These are phyloP conservation scores for Aspergillus sclerotioniger DNA, from an alignment of 495 filamentous ascomycete genomes.

Conservation along the genomic window DNA sequence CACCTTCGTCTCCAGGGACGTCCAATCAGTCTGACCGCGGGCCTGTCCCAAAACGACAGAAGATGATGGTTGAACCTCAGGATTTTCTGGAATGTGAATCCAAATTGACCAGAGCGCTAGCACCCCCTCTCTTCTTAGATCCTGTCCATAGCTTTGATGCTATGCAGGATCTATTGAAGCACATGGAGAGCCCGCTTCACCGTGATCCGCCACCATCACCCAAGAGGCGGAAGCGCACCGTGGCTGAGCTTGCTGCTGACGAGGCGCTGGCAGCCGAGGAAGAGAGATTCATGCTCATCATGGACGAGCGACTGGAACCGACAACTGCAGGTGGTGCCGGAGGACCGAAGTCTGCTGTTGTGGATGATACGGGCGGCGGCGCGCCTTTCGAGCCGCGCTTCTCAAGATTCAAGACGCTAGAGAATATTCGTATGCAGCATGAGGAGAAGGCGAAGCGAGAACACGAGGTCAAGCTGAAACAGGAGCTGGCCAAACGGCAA, in stretches of 20 bases:
- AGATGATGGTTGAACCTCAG: conserved; percentile 70
- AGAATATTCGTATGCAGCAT: conserved; percentile 75
- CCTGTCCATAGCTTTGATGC: conserved; percentile 67
- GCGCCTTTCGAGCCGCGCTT: conserved; percentile 80
- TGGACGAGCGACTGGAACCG: conserved; percentile 78
- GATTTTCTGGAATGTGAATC: conserved; percentile 74
- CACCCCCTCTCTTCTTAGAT: conserved; percentile 71
- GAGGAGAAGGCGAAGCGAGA: conserved; percentile 66
- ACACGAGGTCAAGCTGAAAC: conserved; percentile 62
- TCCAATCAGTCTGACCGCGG: conserved; percentile 50
- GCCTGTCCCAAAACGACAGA: conserved; percentile 66
- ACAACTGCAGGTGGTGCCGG: conserved; percentile 54
- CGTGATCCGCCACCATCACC: conserved; percentile 71
- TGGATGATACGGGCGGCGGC: conserved; percentile 69
- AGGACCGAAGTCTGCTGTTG: conserved; percentile 60
- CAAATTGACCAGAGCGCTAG: conserved; percentile 65
- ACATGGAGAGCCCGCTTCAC: conserved; percentile 72
- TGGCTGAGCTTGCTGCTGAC: conserved; percentile 90
- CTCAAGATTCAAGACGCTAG: conserved; percentile 85
- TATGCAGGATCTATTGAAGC: conserved; percentile 63
- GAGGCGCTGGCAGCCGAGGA: conserved; percentile 85
- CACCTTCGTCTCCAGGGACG: conserved; percentile 64
- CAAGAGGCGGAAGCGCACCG: conserved; percentile 88
- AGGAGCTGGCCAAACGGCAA: conserved; percentile 46
- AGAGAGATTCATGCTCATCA: conserved; percentile 87